phyloP scores from a whole-genome alignment of 352 stramenopile genomes.

The Globisporangium orthogonon region DNA sequence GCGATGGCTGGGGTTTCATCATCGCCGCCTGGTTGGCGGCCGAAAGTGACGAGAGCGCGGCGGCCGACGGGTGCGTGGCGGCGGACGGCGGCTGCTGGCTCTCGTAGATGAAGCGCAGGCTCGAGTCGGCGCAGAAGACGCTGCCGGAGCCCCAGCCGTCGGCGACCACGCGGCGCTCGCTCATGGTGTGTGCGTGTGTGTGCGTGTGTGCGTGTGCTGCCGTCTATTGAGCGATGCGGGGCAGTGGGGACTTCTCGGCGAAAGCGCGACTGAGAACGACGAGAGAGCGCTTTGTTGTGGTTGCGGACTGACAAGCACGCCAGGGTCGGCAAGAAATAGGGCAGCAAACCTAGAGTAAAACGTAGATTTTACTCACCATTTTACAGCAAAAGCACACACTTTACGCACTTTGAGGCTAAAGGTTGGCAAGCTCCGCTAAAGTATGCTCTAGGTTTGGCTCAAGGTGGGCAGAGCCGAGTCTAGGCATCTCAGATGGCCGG shows the following conservation, averaged over 20 bases:
- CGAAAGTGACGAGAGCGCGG: constrained; percentile 28
- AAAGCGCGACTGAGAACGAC: constrained; percentile 1
- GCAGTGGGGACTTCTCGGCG: constrained; percentile 1
- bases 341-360: too few species aligned
- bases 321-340: too few species aligned
- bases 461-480: too few species aligned
- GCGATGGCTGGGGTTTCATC: background rate
- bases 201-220: background rate
- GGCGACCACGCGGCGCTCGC: constrained; percentile 44
- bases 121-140: constrained; percentile 81
- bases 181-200: constrained; percentile 5
- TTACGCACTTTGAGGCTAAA: too few species aligned
- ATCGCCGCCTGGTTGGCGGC: background rate
- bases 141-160: constrained; percentile 55
- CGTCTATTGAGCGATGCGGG: too few species aligned
- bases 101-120: constrained; percentile 78
- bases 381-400: too few species aligned
- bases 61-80: constrained; percentile 6
- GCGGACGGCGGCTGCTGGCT: constrained; percentile 13
- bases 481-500: too few species aligned
- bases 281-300: too few species aligned
- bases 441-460: too few species aligned
- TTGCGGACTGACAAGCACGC: too few species aligned
- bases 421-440: too few species aligned
- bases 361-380: too few species aligned